Evolutionary conservation across 2,329 filamentous ascomycete genomes (phyloP), one percentile per base, ranked within the genome.

Genomic region (Zasmidium angulare): DNA sequence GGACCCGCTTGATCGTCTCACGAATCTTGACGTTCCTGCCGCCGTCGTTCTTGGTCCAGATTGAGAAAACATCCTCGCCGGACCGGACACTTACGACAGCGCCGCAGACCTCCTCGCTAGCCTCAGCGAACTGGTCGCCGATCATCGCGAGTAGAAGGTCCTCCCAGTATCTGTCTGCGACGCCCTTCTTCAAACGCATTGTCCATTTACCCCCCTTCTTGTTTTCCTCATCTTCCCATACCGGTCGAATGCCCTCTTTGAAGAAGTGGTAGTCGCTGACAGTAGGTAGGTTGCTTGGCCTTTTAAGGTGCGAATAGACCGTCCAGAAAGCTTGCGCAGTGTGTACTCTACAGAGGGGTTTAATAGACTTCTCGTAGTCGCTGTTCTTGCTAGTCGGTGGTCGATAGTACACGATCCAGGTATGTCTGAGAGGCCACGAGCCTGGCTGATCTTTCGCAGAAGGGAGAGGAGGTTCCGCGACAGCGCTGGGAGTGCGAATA

Each of bases 261-360:
- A 99, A 99, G 61, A 99, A 88, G 75, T 99, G 95, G 74, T 97
- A 99, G 77, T 99, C 95, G 22, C 93, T 97, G 26, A 98, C 93
- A 3, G 93, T 88, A 6, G 93, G 93, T 59, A 99, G 82, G 31
- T 84, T 81, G 36, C 93, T 98, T 1, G 96, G 95, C 24, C 90
- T 86, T 79, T 96, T 96, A 50, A 99, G 83, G 75, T 98, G 92
- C 56, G 85, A 82, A 74, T 96, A 98, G 40, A 96, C 87, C 50
- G 86, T 83, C 86, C 92, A 97, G 74, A 99, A 98, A 60, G 95
- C 90, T 77, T 98, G 92, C 52, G 86, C 91, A 4, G 90, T 91
- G 61, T 84, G 84, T 71, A 96, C 90, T 57, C 85, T 84, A 68
- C 91, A 93, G 72, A 98, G 86, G 43, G 92, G 86, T 70, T 95